phyloP scores from a whole-genome alignment of 2,329 filamentous ascomycete genomes.

The Aspergillus sclerotialis region DNA sequence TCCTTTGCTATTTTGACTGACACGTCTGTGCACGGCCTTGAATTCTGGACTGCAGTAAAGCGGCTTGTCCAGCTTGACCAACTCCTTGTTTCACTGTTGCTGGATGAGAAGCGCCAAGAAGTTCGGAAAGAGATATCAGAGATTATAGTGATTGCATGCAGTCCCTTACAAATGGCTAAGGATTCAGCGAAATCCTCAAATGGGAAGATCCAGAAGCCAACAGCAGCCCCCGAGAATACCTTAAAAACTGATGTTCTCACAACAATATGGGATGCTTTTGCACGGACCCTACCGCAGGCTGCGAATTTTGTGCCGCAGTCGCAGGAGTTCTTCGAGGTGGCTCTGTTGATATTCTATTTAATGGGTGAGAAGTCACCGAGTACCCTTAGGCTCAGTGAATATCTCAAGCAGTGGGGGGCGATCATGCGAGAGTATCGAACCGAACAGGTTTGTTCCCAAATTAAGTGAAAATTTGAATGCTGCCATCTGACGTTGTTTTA shows the following conservation, averaged over 20 bases:
- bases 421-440: slow-evolving; percentile 38
- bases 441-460: slow-evolving; percentile 30
- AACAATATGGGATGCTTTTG: slow-evolving; percentile 40
- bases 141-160: slow-evolving; percentile 32
- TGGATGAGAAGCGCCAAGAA: slow-evolving; percentile 36
- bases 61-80: slow-evolving; percentile 27
- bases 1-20: slow-evolving; percentile 45
- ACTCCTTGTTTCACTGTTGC: slow-evolving; percentile 36
- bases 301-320: slow-evolving; percentile 30
- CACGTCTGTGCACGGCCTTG: slow-evolving; percentile 39
- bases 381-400: slow-evolving; percentile 32
- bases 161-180: slow-evolving; percentile 23
- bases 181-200: slow-evolving; percentile 12
- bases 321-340: slow-evolving; percentile 41
- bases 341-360: slow-evolving; percentile 35
- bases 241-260: slow-evolving; percentile 33
- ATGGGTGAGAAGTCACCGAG: slow-evolving; percentile 32
- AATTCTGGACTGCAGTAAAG: slow-evolving; percentile 41
- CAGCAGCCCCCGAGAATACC: slow-evolving; percentile 16
- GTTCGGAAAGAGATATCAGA: slow-evolving; percentile 34
- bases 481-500: slow-evolving; percentile 17
- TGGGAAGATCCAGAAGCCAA: slow-evolving; percentile 10
- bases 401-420: slow-evolving; percentile 36
- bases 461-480: neutral
- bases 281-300: slow-evolving; percentile 33